These are phyloP conservation scores for Strombidium stylifer DNA, from an alignment of 73 alveolate genomes.

Conservation along the genomic window DNA sequence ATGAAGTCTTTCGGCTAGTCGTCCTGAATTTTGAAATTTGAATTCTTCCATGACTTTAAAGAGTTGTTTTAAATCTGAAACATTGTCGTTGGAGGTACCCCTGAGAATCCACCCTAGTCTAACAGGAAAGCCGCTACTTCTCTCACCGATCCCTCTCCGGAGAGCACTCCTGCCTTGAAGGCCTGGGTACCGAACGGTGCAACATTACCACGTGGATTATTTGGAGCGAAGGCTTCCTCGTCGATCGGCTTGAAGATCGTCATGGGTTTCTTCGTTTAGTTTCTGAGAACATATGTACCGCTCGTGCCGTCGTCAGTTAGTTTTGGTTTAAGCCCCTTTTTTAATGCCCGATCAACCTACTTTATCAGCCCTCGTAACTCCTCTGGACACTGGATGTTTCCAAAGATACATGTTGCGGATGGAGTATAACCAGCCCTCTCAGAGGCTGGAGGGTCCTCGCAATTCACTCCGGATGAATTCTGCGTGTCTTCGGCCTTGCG, in stretches of 20 bases:
- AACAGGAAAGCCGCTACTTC: constrained; percentile 97
- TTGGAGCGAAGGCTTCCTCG: constrained; percentile 98
- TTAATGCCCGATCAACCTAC: constrained; percentile 62
- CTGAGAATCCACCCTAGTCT: constrained; percentile 78
- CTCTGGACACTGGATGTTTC: constrained; percentile 7
- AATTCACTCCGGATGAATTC: no score
- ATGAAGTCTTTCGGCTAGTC: constrained; percentile 31
- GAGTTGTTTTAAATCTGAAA: constrained; percentile 89
- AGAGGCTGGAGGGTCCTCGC: no score
- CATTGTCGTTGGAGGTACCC: constrained; percentile 95
- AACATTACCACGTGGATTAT: constrained; percentile 92
- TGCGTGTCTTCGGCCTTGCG: no score
- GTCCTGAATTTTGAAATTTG: constrained; percentile 21
- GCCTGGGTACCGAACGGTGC: constrained; percentile 81
- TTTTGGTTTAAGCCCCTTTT: constrained; percentile 86
- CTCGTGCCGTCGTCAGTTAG: constrained; percentile 95
- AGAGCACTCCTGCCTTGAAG: constrained; percentile 88
- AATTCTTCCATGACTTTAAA: constrained; percentile 3
- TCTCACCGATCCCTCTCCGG: constrained; percentile 96
- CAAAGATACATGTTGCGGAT: no score
- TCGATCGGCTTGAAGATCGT: constrained; percentile 97
- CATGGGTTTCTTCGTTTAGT: constrained; percentile 54
- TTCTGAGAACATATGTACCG: constrained; percentile 92
- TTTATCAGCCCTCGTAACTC: constrained; percentile 5
- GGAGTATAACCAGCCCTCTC: no score